phyloP scores from a whole-genome alignment of 768 basidiomycete species.

The Russula foetens region DNA sequence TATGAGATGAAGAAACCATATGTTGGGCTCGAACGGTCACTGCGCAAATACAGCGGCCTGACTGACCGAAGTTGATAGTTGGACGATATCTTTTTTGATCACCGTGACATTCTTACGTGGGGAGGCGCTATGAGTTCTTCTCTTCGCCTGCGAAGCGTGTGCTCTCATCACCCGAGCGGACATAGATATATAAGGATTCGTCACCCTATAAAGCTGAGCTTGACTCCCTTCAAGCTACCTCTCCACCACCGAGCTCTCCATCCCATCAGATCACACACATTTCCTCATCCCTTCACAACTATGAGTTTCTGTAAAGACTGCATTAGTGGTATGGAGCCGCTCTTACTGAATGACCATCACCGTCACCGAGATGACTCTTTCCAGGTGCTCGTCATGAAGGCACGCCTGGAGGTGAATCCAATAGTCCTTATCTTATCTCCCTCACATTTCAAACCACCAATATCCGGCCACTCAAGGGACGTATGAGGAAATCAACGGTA shows the following conservation, averaged over 20 bases:
- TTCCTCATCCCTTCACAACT: background rate
- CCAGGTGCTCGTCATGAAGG: constrained; percentile 32
- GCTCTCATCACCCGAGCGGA: too few relatives aligned
- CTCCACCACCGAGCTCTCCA: background rate
- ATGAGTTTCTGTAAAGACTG: constrained; percentile 55
- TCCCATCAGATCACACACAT: background rate
- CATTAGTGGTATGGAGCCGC: constrained; percentile 35
- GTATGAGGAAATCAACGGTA: constrained; percentile 29
- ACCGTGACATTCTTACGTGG: too few relatives aligned
- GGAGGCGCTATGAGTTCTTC: too few relatives aligned
- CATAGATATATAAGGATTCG: too few relatives aligned
- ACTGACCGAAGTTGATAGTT: too few relatives aligned
- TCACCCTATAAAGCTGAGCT: too few relatives aligned
- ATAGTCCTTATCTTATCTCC: background rate
- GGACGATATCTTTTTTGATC: too few relatives aligned
- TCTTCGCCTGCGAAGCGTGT: too few relatives aligned
- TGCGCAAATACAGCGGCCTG: too few relatives aligned
- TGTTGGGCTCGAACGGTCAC: too few relatives aligned
- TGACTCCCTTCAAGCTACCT: too few relatives aligned
- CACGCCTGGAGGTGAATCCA: constrained; percentile 27
- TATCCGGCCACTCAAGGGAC: constrained; percentile 22
- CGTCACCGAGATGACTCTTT: background rate
- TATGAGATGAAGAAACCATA: too few relatives aligned
- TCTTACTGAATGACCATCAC: background rate
- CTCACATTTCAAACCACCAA: background rate